phyloP scores from a whole-genome alignment of 2,329 filamentous ascomycete genomes.

The Epichloe uncinata region DNA sequence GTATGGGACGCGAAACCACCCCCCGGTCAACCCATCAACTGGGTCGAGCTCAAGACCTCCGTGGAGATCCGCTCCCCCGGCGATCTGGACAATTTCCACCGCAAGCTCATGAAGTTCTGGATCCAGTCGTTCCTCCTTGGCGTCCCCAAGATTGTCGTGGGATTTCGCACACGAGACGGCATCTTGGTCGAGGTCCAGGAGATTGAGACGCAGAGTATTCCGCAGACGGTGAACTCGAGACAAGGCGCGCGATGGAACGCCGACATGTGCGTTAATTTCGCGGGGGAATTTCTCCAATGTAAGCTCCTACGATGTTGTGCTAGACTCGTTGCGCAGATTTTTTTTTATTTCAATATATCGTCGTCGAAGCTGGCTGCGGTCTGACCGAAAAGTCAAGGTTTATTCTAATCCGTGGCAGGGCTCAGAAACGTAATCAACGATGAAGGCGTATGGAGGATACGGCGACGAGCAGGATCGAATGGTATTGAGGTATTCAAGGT shows the following conservation, averaged over 20 bases:
- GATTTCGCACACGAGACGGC: constrained; percentile 64
- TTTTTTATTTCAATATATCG: background rate
- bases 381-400: background rate
- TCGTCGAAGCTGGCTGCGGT: background rate
- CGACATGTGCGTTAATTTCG: constrained; percentile 87
- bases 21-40: constrained; percentile 60
- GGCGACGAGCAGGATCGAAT: constrained; percentile 46
- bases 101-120: constrained; percentile 92
- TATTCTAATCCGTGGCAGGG: constrained; percentile 30
- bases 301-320: constrained; percentile 18
- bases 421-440: constrained; percentile 50
- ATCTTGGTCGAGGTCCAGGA: constrained; percentile 62
- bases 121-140: constrained; percentile 90
- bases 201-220: constrained; percentile 67
- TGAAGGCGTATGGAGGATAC: constrained; percentile 70
- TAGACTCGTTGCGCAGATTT: background rate
- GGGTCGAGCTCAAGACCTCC: constrained; percentile 92
- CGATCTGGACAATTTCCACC: constrained; percentile 65
- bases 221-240: constrained; percentile 54
- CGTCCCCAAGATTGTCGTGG: constrained; percentile 82
- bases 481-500: constrained; percentile 62
- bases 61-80: constrained; percentile 53
- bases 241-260: constrained; percentile 72
- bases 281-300: constrained; percentile 64
- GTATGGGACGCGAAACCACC: constrained; percentile 75